Percentiles rank a stretch among this genome's conserved stretches.
These are phyloP conservation scores for Pseudogymnoascus sp. DNA, from an alignment of 2,329 filamentous ascomycete species.

Conservation along the genomic window DNA sequence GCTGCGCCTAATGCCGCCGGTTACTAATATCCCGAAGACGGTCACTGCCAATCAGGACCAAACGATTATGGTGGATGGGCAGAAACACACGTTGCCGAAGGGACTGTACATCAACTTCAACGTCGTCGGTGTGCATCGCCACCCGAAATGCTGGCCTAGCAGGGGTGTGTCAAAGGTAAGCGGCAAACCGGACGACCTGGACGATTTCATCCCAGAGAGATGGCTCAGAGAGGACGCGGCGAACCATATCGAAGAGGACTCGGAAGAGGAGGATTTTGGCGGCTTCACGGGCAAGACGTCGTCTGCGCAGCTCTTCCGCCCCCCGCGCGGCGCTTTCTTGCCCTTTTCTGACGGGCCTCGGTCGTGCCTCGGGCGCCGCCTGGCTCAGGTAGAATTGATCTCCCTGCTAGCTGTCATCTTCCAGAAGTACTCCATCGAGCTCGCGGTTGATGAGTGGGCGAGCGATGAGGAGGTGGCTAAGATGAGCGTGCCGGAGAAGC, in stretches of 20 bases:
- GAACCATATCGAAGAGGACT: slow-evolving; percentile 18
- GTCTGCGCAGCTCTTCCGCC: slow-evolving; percentile 41
- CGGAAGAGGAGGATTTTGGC: slow-evolving; percentile 39
- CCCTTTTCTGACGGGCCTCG: slow-evolving; percentile 52
- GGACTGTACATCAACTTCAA: slow-evolving; percentile 48
- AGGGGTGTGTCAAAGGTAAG: slow-evolving; percentile 32
- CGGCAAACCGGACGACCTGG: slow-evolving; percentile 45
- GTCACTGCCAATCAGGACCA: slow-evolving; percentile 44
- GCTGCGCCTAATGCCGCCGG: slow-evolving; percentile 63
- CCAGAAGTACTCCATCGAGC: slow-evolving; percentile 53
- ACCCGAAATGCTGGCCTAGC: slow-evolving; percentile 62
- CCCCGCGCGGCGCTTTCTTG: slow-evolving; percentile 47
- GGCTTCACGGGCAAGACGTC: slow-evolving; percentile 54
- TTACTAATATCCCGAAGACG: slow-evolving; percentile 64
- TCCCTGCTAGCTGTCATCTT: slow-evolving; percentile 48
- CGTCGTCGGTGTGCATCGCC: slow-evolving; percentile 51
- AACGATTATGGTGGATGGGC: slow-evolving; percentile 49
- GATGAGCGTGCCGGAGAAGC: slow-evolving; percentile 41
- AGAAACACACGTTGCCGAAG: slow-evolving; percentile 49
- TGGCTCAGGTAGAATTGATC: slow-evolving; percentile 52
- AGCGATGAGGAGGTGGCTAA: slow-evolving; percentile 44
- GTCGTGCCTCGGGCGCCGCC: slow-evolving; percentile 49
- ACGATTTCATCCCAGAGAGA: slow-evolving; percentile 63
- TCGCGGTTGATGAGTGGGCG: slow-evolving; percentile 47
- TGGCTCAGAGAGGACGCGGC: slow-evolving; percentile 46